A percentile compares a stretch with the other conserved stretches of the same genome.
phyloP scores from a whole-genome alignment of 129 eudicot genomes.

The Tanacetum coccineum region DNA sequence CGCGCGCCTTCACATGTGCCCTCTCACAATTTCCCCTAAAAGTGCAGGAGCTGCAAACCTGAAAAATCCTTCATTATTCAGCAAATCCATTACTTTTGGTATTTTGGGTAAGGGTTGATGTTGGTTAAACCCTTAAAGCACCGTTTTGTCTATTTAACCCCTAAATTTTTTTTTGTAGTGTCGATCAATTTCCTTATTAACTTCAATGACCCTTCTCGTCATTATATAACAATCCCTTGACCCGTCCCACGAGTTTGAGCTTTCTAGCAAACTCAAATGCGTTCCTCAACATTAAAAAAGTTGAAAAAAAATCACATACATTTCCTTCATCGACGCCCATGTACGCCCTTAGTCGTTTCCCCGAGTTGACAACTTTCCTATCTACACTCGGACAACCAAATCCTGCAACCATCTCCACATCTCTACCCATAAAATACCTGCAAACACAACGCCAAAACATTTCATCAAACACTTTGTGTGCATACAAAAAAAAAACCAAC shows the following conservation, averaged over 20 bases:
- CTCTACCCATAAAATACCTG: slow-evolving; percentile 52
- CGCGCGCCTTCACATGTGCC: slow-evolving; percentile 58
- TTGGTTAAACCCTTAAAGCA: no score
- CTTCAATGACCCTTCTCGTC: no score
- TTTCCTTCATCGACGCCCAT: slow-evolving; percentile 66
- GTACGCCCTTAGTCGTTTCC: slow-evolving; percentile 75
- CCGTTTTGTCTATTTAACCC: neutral
- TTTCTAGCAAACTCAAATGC: neutral
- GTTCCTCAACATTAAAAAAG: neutral
- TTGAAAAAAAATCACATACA: slow-evolving; percentile 35
- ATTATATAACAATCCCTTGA: slow-evolving; percentile 10
- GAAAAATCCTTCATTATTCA: slow-evolving; percentile 21
- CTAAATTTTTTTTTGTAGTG: neutral
- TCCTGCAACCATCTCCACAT: slow-evolving; percentile 55
- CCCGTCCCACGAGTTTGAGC: neutral
- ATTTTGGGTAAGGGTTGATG: neutral
- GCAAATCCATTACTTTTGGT: neutral
- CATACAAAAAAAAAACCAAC: neutral
- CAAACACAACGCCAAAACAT: neutral
- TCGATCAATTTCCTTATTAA: neutral
- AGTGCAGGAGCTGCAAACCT: slow-evolving; percentile 83
- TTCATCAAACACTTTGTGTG: slow-evolving; percentile 42
- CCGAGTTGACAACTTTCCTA: slow-evolving; percentile 87
- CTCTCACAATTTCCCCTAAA: slow-evolving; percentile 76
- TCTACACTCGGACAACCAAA: slow-evolving; percentile 74